Base-by-base conservation (phyloP, 495 filamentous ascomycete genomes). In the Daldinia caldariorum region DNA sequence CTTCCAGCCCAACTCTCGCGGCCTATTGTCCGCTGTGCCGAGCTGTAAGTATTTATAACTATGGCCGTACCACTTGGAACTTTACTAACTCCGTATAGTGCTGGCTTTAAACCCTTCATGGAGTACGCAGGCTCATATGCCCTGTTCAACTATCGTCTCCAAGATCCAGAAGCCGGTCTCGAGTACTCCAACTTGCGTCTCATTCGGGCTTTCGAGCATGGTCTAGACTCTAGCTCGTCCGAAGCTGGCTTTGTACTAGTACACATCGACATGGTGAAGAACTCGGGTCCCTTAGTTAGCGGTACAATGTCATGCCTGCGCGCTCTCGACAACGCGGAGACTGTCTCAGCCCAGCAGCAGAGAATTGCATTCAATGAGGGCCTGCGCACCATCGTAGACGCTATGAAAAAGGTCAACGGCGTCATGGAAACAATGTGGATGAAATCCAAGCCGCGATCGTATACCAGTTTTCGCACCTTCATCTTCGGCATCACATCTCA, bases 91-190 rank as follows among this genome's bases (percentile, higher is more conserved):
- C 41, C 43, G 35, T 7, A 53, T 63, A 89, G 85, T 22, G 84
- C 84, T 64, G 87, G 86, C 18, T 92, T 92, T 80, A 90, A 91
- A 75, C 92, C 94, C 6, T 97, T 96, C 84, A 94, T 97, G 92
- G 93, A 94, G 72, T 97, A 97, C 78, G 94, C 94, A 12, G 94
- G 92, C 22, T 91, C 91, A 2, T 97, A 97, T 79, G 91, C 92
- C 49, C 87, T 97, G 51, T 97, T 90, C 86, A 97, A 97, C 82
- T 97, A 95, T 78, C 86, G 85, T 22, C 83, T 95, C 13, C 80
- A 84, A 29, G 84, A 94, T 61, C 89, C 89, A 14, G 74, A 83
- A 14, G 82, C 79, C 22, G 91, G 91, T 29, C 82, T 93, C 14
- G 83, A 88, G 10, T 93, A 94, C 74, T 80, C 85, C 54, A 97